Conservation (phyloP, 164 flowering plant species). For the Chloranthus sessilifolius region DNA sequence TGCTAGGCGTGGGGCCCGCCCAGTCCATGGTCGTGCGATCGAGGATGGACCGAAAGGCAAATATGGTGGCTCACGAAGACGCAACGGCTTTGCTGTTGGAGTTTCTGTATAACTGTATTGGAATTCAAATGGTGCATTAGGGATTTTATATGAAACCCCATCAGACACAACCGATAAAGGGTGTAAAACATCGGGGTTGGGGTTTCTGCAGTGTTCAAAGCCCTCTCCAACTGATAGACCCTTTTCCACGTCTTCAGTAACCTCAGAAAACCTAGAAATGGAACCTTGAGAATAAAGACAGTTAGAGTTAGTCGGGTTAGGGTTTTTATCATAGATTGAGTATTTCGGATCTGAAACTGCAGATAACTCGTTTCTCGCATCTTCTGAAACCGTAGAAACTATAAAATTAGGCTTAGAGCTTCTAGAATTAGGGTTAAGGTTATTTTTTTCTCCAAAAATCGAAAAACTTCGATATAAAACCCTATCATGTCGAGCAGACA, state of each 20-base stretch:
- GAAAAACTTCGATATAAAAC: too few relatives aligned
- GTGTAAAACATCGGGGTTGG: background rate
- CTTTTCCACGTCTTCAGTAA: background rate
- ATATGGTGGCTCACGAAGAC: constrained; percentile 11
- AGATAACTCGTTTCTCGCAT: background rate
- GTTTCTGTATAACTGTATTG: constrained; percentile 22
- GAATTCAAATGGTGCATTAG: constrained; percentile 17
- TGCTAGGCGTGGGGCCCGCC: constrained; percentile 11
- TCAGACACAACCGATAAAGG: background rate
- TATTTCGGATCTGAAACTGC: background rate
- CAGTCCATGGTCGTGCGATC: constrained; percentile 21
- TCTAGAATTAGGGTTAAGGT: too few relatives aligned
- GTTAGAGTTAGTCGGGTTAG: background rate
- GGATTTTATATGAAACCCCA: constrained; percentile 8
- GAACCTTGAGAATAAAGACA: background rate
- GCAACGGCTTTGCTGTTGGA: constrained; percentile 17
- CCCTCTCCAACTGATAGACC: too few relatives aligned
- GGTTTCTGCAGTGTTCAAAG: too few relatives aligned
- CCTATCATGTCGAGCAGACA: too few relatives aligned
- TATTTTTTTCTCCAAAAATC: too few relatives aligned
- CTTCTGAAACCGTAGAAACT: background rate
- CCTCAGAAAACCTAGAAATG: background rate
- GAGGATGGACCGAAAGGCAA: constrained; percentile 16
- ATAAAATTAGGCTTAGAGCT: too few relatives aligned
- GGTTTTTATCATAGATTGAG: background rate